Base-by-base conservation (phyloP, 2,329 filamentous ascomycete genomes). In the Pseudopyrenochaeta lycopersici region DNA sequence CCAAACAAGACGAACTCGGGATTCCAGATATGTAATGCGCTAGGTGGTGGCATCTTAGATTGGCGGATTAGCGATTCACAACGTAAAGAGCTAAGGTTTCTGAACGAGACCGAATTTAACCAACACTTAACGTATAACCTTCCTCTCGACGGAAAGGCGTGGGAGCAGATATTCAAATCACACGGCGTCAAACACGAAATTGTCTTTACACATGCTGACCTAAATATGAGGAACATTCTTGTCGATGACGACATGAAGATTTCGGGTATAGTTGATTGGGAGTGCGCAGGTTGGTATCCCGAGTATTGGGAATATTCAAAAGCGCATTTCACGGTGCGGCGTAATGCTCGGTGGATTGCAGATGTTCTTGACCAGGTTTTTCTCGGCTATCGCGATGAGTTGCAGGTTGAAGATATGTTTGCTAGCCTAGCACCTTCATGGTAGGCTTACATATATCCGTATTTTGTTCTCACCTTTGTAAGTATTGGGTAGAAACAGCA, bases 221-320 rank as follows among this genome's bases (percentile, higher is more conserved):
- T 67, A 29, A 62, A 63, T 27, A 41, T 60, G 2, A 56, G 54
- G 29, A 68, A 66, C 38, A 63, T 64, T 27, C 57, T 66, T 17
- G 60, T 66, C 21, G 51, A 62, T 48, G 51, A 57, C 7, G 47
- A 44, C 20, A 52, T 52, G 2, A 66, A 49, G 44, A 55, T 65
- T 18, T 56, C 58, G 5, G 60, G 59, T 4, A 62, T 68, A 18
- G 59, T 68, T 18, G 65, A 66, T 54, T 68, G 60, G 59, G 63
- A 64, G 43, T 63, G 53, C 40, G 63, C 62, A 30, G 60, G 64
- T 9, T 67, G 63, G 61, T 66, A 67, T 36, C 63, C 64, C 20
- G 63, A 61, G 52, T 64, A 62, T 52, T 66, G 63, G 63, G 63
- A 66, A 46, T 60, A 58, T 41, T 50, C 58, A 2, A 66, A 65